These are phyloP conservation scores for Emmonsiellopsis sp. DNA, from an alignment of 2,329 filamentous ascomycete genomes.

Conservation along the genomic window DNA sequence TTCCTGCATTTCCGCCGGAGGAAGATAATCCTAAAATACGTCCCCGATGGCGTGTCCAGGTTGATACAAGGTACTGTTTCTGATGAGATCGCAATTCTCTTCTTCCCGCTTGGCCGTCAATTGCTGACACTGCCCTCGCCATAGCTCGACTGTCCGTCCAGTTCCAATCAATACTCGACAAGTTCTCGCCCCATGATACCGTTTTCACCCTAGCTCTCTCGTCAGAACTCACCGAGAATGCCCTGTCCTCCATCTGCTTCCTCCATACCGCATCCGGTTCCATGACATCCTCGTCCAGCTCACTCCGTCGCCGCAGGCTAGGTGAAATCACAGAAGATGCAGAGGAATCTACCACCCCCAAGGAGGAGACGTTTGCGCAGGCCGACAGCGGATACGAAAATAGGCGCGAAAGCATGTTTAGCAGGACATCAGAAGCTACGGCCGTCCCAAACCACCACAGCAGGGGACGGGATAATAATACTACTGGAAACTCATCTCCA, in stretches of 20 bases:
- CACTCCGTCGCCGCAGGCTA: slow-evolving; percentile 64
- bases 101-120: neutral
- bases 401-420: slow-evolving; percentile 17
- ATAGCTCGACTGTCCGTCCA: slow-evolving; percentile 72
- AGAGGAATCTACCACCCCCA: slow-evolving; percentile 63
- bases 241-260: slow-evolving; percentile 79
- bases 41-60: slow-evolving; percentile 83
- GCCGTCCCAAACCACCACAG: slow-evolving; percentile 9
- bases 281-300: slow-evolving; percentile 75
- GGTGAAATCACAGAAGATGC: slow-evolving; percentile 93
- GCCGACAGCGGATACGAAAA: slow-evolving; percentile 2
- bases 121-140: slow-evolving; percentile 10
- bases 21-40: slow-evolving; percentile 85
- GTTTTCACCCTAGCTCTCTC: slow-evolving; percentile 66
- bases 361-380: slow-evolving; percentile 3
- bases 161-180: slow-evolving; percentile 52
- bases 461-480: neutral
- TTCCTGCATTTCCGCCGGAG: slow-evolving; percentile 82
- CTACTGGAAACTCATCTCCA: neutral
- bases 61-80: slow-evolving; percentile 71
- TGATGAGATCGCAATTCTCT: slow-evolving; percentile 8
- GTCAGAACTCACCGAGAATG: slow-evolving; percentile 76
- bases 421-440: slow-evolving; percentile 12
- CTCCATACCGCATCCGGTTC: slow-evolving; percentile 82
- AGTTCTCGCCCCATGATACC: slow-evolving; percentile 68